Base-by-base conservation (phyloP, 306 rosid genomes). In the Malus asiatica region DNA sequence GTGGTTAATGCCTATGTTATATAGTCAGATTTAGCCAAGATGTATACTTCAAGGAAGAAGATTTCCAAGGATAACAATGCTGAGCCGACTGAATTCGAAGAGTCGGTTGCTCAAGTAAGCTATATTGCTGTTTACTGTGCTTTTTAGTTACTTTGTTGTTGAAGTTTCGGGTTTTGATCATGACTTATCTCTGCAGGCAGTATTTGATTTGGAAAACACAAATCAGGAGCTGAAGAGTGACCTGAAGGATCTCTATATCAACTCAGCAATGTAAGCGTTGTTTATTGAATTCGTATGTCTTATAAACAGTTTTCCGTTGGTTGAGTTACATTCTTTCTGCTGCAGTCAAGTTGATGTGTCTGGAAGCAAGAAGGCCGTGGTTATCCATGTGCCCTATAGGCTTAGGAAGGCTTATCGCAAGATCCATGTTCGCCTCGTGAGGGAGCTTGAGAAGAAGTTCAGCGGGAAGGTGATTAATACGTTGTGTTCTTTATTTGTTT, bases 361-460 rank as follows among this genome's bases (percentile, higher is more conserved):
- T 83, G 98, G 95, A 40, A 84, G 74, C 71, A 87, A 93, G 44
- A 93, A 90, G 90, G 96, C 98, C 29, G 93, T 90, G 30, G 91
- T 93, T 62, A 77, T 90, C 78, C 92, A 90, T 75, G 79, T 90
- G 19, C 97, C 98, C 16, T 93, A 79, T 71, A 79, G 98, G 77
- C 71, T 93, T 78, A 86, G 98, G 87, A 93, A 93, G 78, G 88
- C 91, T 12, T 93, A 74, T 79, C 80, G 97, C 74, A 93, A 93
- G 83, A 89, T 90, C 66, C 97, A 93, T 75, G 82, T 85, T 62
- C 84, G 86, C 88, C 96, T 93, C 58, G 95, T 90, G 22, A 88
- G 98, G 83, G 98, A 93, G 89, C 96, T 93, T 23, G 98, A 93
- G 84, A 93, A 93, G 84, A 93, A 93, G 70, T 89, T 93, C 68